A percentile compares a stretch with the other conserved stretches of the same genome.
Conservation (phyloP, 1,284 basidiomycete species). For the Marasmius tenuissimus region DNA sequence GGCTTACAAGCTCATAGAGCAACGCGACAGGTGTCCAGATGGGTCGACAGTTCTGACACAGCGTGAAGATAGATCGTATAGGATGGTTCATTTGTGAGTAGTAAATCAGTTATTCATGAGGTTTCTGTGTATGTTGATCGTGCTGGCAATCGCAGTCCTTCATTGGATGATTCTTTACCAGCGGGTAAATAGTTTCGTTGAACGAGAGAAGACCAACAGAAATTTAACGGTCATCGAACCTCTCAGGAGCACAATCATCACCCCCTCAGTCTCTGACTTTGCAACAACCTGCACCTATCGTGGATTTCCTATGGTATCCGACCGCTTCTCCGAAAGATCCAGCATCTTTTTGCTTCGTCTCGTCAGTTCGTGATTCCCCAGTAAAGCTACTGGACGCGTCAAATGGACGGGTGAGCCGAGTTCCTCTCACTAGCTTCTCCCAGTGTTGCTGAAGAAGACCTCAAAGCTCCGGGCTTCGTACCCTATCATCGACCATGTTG, state of each 20-base stretch:
- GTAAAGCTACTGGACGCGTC: constrained; percentile 79
- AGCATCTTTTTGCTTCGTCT: constrained; percentile 76
- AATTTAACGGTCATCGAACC: neutral
- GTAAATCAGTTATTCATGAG: neutral
- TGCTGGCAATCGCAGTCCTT: neutral
- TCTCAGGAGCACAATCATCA: neutral
- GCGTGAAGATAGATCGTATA: constrained; percentile 60
- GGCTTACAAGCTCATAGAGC: constrained; percentile 3
- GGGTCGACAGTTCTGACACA: constrained; percentile 58
- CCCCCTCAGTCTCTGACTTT: constrained; percentile 26
- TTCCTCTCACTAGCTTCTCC: constrained; percentile 1
- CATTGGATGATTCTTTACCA: neutral
- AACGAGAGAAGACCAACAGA: neutral
- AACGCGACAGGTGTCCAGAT: constrained; percentile 57
- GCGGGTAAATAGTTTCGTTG: constrained; percentile 12
- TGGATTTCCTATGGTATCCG: constrained; percentile 84
- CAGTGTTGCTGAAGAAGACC: neutral
- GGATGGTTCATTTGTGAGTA: constrained; percentile 43
- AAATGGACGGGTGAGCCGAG: constrained; percentile 66
- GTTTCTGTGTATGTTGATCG: neutral
- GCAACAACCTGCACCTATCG: constrained; percentile 64
- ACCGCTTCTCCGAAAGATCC: constrained; percentile 57
- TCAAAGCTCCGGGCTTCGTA: constrained; percentile 85
- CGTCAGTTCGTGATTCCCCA: constrained; percentile 79
- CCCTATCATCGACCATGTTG: constrained; percentile 86